phyloP scores from a whole-genome alignment of 129 eudicot genomes.

The Flaveria trinervia region DNA sequence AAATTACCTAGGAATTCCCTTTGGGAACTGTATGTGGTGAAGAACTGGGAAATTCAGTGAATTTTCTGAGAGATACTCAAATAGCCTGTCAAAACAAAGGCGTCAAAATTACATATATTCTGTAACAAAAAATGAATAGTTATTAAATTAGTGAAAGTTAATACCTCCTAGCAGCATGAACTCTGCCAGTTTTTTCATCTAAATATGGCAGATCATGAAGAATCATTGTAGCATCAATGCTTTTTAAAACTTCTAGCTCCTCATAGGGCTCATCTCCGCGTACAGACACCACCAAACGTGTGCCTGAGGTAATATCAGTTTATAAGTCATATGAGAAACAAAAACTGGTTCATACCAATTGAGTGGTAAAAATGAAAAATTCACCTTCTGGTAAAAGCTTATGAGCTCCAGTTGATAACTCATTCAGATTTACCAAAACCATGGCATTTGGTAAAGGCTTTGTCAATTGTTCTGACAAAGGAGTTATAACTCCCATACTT shows the following conservation, averaged over 20 bases:
- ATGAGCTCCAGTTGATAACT: constrained; percentile 72
- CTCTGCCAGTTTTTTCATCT: constrained; percentile 85
- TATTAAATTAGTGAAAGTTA: not conserved
- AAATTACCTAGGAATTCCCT: constrained; percentile 66
- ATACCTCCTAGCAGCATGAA: constrained; percentile 96
- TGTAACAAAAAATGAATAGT: not conserved
- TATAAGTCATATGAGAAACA: constrained; percentile 23
- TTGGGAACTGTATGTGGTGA: constrained; percentile 86
- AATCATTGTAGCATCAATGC: constrained; percentile 72
- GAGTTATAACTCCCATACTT: constrained; percentile 95
- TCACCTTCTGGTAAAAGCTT: constrained; percentile 92
- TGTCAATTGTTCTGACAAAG: constrained; percentile 88
- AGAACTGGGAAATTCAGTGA: constrained; percentile 80
- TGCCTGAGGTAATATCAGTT: constrained; percentile 45
- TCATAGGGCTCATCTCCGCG: constrained; percentile 90
- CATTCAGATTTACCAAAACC: constrained; percentile 74
- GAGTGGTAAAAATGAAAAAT: not conserved
- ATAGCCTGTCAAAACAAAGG: constrained; percentile 59
- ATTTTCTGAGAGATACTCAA: constrained; percentile 81
- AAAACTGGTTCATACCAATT: not conserved
- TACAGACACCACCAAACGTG: constrained; percentile 80
- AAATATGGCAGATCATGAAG: constrained; percentile 73
- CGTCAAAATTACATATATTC: not conserved
- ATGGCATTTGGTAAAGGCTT: constrained; percentile 88
- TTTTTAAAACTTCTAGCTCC: constrained; percentile 75